Conservation (phyloP, 2,329 filamentous ascomycete genomes). For the Pseudocercospora eumusae region DNA sequence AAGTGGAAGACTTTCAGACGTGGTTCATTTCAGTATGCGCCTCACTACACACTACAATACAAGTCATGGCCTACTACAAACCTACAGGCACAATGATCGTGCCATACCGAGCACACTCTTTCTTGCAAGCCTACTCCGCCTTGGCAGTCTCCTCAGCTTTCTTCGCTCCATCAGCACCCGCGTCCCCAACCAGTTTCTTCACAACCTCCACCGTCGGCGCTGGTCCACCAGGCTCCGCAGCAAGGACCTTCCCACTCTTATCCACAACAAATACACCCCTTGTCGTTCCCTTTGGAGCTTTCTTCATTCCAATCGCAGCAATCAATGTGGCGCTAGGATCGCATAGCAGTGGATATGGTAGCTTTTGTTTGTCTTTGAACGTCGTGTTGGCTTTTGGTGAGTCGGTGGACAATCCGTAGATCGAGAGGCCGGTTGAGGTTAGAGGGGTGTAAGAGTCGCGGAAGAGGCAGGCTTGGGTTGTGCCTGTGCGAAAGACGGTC, state of each 20-base stretch:
- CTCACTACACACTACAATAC: neutral
- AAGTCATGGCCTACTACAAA: neutral
- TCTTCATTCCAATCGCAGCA: constrained; percentile 83
- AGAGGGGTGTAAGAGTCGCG: constrained; percentile 78
- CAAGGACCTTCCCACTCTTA: constrained; percentile 70
- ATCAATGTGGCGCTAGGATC: constrained; percentile 76
- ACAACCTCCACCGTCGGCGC: constrained; percentile 76
- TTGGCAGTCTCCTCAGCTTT: constrained; percentile 39
- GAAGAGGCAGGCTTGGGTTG: constrained; percentile 89
- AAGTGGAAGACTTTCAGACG: neutral
- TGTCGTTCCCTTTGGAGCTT: constrained; percentile 74
- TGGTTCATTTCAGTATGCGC: neutral
- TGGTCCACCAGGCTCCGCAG: constrained; percentile 73
- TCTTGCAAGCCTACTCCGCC: constrained; percentile 20
- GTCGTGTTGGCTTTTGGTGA: constrained; percentile 87
- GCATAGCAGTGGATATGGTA: constrained; percentile 86
- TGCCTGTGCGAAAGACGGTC: constrained; percentile 72
- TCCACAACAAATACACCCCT: constrained; percentile 82
- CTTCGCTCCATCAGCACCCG: constrained; percentile 34
- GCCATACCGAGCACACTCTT: neutral
- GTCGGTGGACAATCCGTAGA: constrained; percentile 89
- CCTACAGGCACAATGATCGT: neutral
- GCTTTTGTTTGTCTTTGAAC: constrained; percentile 87
- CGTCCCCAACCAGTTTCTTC: constrained; percentile 61
- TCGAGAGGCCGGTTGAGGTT: constrained; percentile 74